A percentile compares a stretch with the other conserved stretches of the same genome.
These are phyloP conservation scores for Diaporthe nobilis DNA, from an alignment of 2,329 filamentous ascomycete genomes.

Conservation along the genomic window DNA sequence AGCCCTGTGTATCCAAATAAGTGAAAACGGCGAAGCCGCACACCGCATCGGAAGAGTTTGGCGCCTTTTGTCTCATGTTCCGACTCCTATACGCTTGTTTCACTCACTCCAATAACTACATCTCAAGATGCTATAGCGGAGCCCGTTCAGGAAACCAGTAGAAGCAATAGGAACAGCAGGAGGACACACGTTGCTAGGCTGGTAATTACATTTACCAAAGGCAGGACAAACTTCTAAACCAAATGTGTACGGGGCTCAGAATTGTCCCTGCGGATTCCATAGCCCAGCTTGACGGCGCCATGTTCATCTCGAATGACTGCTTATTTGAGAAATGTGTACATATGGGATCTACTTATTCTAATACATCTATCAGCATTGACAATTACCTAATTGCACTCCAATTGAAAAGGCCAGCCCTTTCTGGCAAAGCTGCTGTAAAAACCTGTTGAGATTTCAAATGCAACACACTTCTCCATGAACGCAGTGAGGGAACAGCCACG, in stretches of 20 bases:
- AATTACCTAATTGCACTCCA: neutral
- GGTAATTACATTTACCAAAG: neutral
- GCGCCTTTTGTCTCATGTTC: conserved; percentile 1
- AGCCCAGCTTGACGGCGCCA: neutral
- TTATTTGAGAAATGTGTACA: neutral
- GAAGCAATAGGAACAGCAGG: neutral
- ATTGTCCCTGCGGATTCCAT: neutral
- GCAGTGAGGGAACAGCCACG: too few relatives aligned
- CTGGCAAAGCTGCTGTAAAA: neutral
- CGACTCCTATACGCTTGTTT: neutral
- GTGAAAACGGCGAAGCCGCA: conserved; percentile 17
- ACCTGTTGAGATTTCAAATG: neutral
- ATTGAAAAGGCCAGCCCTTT: neutral
- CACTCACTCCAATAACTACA: neutral
- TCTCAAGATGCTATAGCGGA: neutral
- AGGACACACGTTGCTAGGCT: neutral
- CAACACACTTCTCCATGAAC: neutral
- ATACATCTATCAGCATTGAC: neutral
- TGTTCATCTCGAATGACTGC: neutral
- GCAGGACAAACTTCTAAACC: neutral
- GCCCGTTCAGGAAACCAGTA: neutral
- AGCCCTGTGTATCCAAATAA: neutral
- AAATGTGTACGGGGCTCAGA: neutral
- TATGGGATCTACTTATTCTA: neutral
- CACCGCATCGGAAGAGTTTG: neutral